Conservation (phyloP, 768 basidiomycete genomes). For the Boletus sp. region DNA sequence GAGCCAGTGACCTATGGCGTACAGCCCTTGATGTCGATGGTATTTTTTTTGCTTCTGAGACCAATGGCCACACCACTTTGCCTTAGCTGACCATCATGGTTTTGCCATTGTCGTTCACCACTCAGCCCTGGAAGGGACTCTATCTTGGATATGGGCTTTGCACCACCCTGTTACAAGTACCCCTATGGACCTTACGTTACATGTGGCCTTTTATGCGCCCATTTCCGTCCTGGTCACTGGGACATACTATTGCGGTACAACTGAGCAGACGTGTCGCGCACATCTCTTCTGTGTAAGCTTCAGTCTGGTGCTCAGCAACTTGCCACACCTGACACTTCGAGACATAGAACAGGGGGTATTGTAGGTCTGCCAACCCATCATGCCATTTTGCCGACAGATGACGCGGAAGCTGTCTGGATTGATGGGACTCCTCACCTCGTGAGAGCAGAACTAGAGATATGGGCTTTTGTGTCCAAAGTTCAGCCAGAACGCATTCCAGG, state of each 20-base stretch:
- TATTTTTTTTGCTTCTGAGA: too few species aligned
- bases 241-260: constrained; percentile 37
- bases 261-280: constrained; percentile 27
- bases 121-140: constrained; percentile 48
- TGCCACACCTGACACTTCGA: constrained; percentile 1
- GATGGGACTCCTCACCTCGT: constrained; percentile 31
- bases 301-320: background rate
- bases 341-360: constrained; percentile 9
- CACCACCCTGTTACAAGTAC: constrained; percentile 42
- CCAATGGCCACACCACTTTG: background rate
- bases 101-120: background rate
- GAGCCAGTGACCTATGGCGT: background rate
- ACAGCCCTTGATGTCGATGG: background rate
- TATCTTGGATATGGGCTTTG: constrained; percentile 45
- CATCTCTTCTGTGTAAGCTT: constrained; percentile 21
- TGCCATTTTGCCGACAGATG: constrained; percentile 5
- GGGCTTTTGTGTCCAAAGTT: constrained; percentile 34
- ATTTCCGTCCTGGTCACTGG: constrained; percentile 44
- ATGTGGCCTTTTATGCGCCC: constrained; percentile 38
- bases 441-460: constrained; percentile 27
- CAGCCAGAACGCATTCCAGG: constrained; percentile 47
- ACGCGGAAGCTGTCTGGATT: constrained; percentile 31
- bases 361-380: constrained; percentile 6
- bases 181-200: constrained; percentile 44
- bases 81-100: constrained; percentile 5